phyloP scores from a whole-genome alignment of 768 basidiomycete species.

The Hysterangium stoloniferum region DNA sequence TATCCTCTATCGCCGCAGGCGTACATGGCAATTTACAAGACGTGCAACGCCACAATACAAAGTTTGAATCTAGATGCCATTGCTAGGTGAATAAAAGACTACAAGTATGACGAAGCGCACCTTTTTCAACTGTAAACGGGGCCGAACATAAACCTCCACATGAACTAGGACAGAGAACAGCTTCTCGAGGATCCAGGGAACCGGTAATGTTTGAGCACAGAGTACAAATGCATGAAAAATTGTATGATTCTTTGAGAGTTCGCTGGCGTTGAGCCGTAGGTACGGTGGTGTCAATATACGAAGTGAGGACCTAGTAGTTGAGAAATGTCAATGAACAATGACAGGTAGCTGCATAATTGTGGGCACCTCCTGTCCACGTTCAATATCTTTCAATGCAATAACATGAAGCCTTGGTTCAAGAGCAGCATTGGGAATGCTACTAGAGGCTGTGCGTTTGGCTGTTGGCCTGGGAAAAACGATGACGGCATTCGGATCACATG shows the following conservation, averaged over 20 bases:
- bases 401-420: conserved; percentile 62
- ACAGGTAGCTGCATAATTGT: background rate
- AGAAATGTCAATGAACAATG: background rate
- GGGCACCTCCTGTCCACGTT: conserved; percentile 59
- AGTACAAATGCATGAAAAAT: conserved; percentile 64
- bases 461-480: conserved; percentile 75
- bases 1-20: conserved; percentile 51
- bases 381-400: conserved; percentile 59
- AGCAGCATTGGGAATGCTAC: no score
- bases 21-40: conserved; percentile 46
- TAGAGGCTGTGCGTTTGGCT: conserved; percentile 17
- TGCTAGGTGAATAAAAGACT: background rate
- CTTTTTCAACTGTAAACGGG: conserved; percentile 1
- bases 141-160: conserved; percentile 56
- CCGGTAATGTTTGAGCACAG: conserved; percentile 36
- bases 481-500: conserved; percentile 81
- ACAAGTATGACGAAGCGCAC: background rate
- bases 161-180: conserved; percentile 57
- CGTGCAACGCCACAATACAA: conserved; percentile 28
- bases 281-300: conserved; percentile 81
- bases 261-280: conserved; percentile 47
- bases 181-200: conserved; percentile 55
- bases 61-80: background rate
- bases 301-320: conserved; percentile 54
- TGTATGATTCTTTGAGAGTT: conserved; percentile 63